These are phyloP conservation scores for Yamadazyma kitorensis DNA, from an alignment of 805 yeast species.

Conservation along the genomic window DNA sequence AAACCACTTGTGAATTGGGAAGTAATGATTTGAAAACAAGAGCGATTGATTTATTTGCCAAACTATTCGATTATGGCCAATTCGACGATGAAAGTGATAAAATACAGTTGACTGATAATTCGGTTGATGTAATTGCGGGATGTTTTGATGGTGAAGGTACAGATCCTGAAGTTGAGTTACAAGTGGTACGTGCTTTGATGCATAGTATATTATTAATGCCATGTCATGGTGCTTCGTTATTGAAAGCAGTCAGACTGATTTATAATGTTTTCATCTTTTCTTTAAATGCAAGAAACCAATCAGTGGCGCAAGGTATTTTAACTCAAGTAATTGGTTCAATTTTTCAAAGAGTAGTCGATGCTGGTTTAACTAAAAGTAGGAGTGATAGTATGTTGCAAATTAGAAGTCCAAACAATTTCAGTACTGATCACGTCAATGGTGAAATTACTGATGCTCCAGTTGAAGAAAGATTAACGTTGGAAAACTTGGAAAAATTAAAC, in stretches of 20 bases:
- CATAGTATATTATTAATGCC: slow-evolving; percentile 83
- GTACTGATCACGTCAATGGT: slow-evolving; percentile 23
- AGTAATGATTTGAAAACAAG: slow-evolving; percentile 62
- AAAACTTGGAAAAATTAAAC: slow-evolving; percentile 54
- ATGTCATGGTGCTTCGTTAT: slow-evolving; percentile 84
- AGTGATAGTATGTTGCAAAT: slow-evolving; percentile 19
- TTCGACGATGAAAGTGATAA: slow-evolving; percentile 60
- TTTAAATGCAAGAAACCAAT: slow-evolving; percentile 77
- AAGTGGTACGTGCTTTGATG: slow-evolving; percentile 87
- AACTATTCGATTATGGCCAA: slow-evolving; percentile 80
- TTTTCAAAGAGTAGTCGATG: slow-evolving; percentile 60
- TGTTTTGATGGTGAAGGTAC: slow-evolving; percentile 93
- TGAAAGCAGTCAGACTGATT: slow-evolving; percentile 89
- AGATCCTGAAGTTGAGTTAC: slow-evolving; percentile 83
- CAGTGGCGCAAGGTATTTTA: slow-evolving; percentile 91
- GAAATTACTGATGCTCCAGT: slow-evolving; percentile 9
- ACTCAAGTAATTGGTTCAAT: slow-evolving; percentile 86
- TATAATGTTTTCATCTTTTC: slow-evolving; percentile 90
- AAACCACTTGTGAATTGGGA: slow-evolving; percentile 68
- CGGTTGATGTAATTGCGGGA: slow-evolving; percentile 78
- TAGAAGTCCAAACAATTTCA: slow-evolving; percentile 19
- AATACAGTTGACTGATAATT: slow-evolving; percentile 68
- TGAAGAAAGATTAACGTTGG: slow-evolving; percentile 49
- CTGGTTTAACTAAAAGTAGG: slow-evolving; percentile 38
- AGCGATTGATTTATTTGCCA: slow-evolving; percentile 84